Evolutionary conservation across 305 asterid species (phyloP).

Genomic region (Fraxinus sp.): DNA sequence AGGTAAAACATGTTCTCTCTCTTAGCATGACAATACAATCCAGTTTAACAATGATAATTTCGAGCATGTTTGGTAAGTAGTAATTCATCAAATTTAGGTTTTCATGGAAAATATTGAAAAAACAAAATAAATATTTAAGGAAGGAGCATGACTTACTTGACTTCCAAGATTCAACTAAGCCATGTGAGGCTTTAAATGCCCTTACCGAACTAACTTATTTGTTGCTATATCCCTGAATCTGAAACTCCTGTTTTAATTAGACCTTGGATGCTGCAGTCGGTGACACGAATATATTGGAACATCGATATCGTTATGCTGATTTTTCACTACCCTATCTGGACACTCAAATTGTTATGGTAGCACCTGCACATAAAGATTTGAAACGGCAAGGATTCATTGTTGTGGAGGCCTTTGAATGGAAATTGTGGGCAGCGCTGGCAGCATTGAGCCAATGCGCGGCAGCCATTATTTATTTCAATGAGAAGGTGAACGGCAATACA

Average conservation of each 20-base stretch:
- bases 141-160: background rate
- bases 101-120: background rate
- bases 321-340: slow-evolving; percentile 69
- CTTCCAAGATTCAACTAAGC: background rate
- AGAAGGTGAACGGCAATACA: slow-evolving; percentile 42
- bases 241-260: background rate
- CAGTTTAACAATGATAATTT: background rate
- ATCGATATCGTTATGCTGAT: slow-evolving; percentile 42
- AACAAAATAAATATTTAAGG: background rate
- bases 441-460: slow-evolving; percentile 44
- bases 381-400: slow-evolving; percentile 34
- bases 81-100: background rate
- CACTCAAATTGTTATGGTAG: slow-evolving; percentile 71
- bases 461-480: slow-evolving; percentile 49
- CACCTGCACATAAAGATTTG: slow-evolving; percentile 37
- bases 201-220: background rate
- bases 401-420: slow-evolving; percentile 44
- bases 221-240: background rate
- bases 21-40: background rate
- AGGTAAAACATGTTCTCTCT: slow-evolving; percentile 37
- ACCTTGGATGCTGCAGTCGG: slow-evolving; percentile 68
- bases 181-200: background rate
- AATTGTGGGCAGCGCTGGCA: slow-evolving; percentile 50
- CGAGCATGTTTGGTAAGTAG: background rate
- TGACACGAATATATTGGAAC: slow-evolving; percentile 58